Evolutionary conservation across 1,284 basidiomycete genomes (phyloP).

Genomic region (Boletellus dicymbophilus): DNA sequence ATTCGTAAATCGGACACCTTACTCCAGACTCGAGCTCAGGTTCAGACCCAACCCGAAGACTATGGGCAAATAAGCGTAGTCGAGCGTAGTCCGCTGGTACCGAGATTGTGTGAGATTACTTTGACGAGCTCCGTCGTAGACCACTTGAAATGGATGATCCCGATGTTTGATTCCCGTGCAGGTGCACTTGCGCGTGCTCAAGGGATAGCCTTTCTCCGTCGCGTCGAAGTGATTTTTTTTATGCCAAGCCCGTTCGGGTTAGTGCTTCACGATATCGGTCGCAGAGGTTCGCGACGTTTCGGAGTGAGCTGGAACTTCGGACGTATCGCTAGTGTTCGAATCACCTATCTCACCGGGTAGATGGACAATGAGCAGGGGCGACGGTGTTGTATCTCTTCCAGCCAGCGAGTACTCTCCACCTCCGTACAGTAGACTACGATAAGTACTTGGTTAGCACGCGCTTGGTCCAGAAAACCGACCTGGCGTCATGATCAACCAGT

Average conservation of each 20-base stretch:
- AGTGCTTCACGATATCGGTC: too few species aligned
- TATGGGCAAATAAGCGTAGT: too few species aligned
- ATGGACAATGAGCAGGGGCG: not conserved
- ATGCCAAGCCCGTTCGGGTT: too few species aligned
- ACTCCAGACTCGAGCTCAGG: too few species aligned
- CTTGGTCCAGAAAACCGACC: too few species aligned
- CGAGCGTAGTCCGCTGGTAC: not conserved
- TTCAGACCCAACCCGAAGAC: too few species aligned
- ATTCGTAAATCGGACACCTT: constrained; percentile 7
- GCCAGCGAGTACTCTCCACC: too few species aligned
- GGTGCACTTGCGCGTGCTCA: constrained; percentile 1
- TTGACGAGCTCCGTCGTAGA: constrained; percentile 11
- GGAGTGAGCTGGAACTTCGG: not conserved
- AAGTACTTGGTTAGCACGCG: too few species aligned
- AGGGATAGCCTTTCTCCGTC: constrained; percentile 3
- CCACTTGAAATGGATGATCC: constrained; percentile 5
- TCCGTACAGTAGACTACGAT: too few species aligned
- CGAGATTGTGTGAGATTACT: constrained; percentile 10
- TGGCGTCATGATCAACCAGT: too few species aligned
- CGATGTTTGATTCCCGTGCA: constrained; percentile 15
- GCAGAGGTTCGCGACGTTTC: constrained; percentile 1
- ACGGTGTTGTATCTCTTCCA: too few species aligned
- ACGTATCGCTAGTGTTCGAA: constrained; percentile 3
- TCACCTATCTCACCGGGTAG: constrained; percentile 11
- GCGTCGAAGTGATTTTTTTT: constrained; percentile 12